phyloP scores from a whole-genome alignment of 2,329 filamentous ascomycete species.

The Penicillium sp. region DNA sequence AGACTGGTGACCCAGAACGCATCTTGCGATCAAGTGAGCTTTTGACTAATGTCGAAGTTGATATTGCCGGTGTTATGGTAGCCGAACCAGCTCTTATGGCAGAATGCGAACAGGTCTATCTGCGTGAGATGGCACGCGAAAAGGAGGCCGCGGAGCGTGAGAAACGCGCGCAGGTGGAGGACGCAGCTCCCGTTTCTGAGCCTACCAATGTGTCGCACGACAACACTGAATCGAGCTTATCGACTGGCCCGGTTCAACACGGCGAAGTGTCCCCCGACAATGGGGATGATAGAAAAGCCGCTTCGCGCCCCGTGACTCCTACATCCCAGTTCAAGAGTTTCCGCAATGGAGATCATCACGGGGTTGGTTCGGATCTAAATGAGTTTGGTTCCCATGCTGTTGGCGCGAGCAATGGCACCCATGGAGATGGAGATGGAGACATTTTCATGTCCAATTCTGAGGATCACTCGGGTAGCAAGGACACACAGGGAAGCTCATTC shows the following conservation, averaged over 20 bases:
- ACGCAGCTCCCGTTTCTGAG: conserved; percentile 36
- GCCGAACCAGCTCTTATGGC: conserved; percentile 53
- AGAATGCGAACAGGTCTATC: conserved; percentile 75
- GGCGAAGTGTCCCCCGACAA: conserved; percentile 53
- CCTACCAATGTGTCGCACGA: conserved; percentile 45
- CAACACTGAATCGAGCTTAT: conserved; percentile 45
- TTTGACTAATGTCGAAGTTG: conserved; percentile 84
- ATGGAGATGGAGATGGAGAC: conserved; percentile 46
- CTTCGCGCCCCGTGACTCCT: conserved; percentile 47
- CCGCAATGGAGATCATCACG: conserved; percentile 49
- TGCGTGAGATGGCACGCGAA: conserved; percentile 61
- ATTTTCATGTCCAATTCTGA: conserved; percentile 53
- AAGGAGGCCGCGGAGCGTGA: conserved; percentile 52
- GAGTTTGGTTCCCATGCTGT: conserved; percentile 25
- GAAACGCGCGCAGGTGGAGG: conserved; percentile 4
- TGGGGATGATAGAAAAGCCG: conserved; percentile 35
- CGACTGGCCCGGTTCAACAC: conserved; percentile 49
- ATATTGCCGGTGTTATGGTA: conserved; percentile 67
- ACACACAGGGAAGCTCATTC: conserved; percentile 43
- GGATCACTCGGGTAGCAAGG: conserved; percentile 32
- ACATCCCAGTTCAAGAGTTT: conserved; percentile 44
- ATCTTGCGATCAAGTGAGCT: conserved; percentile 85
- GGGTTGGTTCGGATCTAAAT: conserved; percentile 35
- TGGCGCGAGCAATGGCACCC: conserved; percentile 52
- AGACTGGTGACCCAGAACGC: conserved; percentile 71